Evolutionary conservation across 805 yeast genomes (phyloP).

Genomic region (Zygotorulaspora sp.): DNA sequence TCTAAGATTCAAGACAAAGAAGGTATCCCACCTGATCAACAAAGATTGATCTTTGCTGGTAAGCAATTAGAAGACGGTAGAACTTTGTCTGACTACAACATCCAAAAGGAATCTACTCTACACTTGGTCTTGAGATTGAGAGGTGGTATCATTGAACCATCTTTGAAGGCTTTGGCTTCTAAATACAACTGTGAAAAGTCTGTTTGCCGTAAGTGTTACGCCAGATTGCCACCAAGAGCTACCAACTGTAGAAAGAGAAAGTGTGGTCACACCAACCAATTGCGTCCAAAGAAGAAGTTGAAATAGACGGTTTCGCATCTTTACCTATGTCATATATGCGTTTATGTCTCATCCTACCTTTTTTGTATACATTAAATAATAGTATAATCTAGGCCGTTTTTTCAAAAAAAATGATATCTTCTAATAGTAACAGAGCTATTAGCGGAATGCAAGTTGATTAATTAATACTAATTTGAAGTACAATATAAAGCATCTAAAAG

Average conservation of each 20-base stretch:
- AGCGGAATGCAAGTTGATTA: no score
- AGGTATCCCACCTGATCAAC: conserved; percentile 99
- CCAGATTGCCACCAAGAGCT: conserved; percentile 99
- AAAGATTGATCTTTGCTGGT: conserved; percentile 99
- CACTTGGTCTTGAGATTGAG: conserved; percentile 95
- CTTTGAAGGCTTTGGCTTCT: conserved; percentile 97
- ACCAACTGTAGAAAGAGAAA: conserved; percentile 99
- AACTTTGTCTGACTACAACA: conserved; percentile 98
- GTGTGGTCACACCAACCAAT: conserved; percentile 99
- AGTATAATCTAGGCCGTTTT: conserved; percentile 15
- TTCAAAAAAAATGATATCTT: conserved; percentile 2
- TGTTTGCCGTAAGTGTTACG: conserved; percentile 99
- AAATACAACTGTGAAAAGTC: conserved; percentile 99
- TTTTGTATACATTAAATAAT: conserved; percentile 18
- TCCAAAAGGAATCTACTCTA: conserved; percentile 98
- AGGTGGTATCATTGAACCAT: conserved; percentile 99
- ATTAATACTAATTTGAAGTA: no score
- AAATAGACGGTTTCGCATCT: conserved; percentile 58
- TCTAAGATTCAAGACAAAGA: conserved; percentile 98
- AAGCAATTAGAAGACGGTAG: conserved; percentile 99
- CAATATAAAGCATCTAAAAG: no score
- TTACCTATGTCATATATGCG: conserved; percentile 11
- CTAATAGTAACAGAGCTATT: no score
- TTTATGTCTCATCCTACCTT: conserved; percentile 15
- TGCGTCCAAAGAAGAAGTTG: conserved; percentile 99